These are phyloP conservation scores for Pseudonitzschia pungens DNA, from an alignment of 108 stramenopile genomes.

Conservation along the genomic window DNA sequence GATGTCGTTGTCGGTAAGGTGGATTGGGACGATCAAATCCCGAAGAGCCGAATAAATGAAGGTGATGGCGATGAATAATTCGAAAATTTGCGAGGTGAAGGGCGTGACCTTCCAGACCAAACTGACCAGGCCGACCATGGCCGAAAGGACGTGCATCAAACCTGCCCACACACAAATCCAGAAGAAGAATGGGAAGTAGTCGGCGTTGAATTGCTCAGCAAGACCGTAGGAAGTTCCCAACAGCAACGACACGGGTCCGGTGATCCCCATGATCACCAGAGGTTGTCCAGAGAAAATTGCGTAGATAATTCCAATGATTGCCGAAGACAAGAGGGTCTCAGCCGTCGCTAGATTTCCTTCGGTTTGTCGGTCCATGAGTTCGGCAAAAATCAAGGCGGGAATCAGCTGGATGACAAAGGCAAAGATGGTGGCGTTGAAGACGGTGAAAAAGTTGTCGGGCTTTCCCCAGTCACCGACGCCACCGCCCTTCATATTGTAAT, in stretches of 20 bases:
- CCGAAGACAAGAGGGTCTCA: slow-evolving; percentile 43
- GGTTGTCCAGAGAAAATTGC: slow-evolving; percentile 65
- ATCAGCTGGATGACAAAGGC: slow-evolving; percentile 54
- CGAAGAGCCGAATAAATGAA: slow-evolving; percentile 36
- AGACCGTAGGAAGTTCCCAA: slow-evolving; percentile 44
- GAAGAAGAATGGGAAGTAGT: slow-evolving; percentile 57
- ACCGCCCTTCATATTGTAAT: slow-evolving; percentile 7
- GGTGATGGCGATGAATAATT: slow-evolving; percentile 52
- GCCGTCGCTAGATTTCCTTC: slow-evolving; percentile 37
- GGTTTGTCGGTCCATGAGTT: slow-evolving; percentile 42
- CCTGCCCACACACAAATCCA: slow-evolving; percentile 62
- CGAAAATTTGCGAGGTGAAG: slow-evolving; percentile 63
- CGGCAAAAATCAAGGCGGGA: slow-evolving; percentile 56
- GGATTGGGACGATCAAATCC: slow-evolving; percentile 42
- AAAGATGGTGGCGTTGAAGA: slow-evolving; percentile 45
- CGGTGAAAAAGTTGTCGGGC: slow-evolving; percentile 9
- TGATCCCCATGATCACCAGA: slow-evolving; percentile 58
- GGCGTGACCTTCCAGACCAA: slow-evolving; percentile 52
- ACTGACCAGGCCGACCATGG: slow-evolving; percentile 30
- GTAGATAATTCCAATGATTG: slow-evolving; percentile 55
- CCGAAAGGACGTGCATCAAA: slow-evolving; percentile 33
- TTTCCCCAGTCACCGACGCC: slow-evolving; percentile 6
- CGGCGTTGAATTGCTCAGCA: slow-evolving; percentile 26
- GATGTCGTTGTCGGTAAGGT: not conserved
- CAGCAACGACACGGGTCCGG: slow-evolving; percentile 57